A percentile compares a stretch with the other conserved stretches of the same genome.
phyloP scores from a whole-genome alignment of 108 stramenopile genomes.

The Nitzschia sp. region DNA sequence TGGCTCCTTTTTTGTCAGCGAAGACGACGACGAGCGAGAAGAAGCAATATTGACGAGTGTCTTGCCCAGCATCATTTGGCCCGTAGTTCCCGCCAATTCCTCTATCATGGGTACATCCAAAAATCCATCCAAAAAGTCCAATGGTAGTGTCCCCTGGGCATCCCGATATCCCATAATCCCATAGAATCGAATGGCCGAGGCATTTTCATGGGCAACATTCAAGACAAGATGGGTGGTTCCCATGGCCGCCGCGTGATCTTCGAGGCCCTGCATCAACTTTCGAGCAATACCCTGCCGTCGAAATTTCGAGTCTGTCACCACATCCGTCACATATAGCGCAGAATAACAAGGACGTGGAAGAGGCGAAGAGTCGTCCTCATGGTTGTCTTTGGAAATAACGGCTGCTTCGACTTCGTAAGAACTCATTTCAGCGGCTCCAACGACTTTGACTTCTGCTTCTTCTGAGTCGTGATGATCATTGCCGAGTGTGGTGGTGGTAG shows the following conservation, averaged over 20 bases:
- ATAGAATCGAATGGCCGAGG: slow-evolving; percentile 48
- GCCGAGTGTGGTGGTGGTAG: no score
- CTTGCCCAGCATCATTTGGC: not conserved
- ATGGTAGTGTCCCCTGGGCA: no score
- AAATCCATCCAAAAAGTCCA: not conserved
- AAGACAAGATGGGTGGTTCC: slow-evolving; percentile 11
- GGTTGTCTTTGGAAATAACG: not conserved
- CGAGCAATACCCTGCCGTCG: slow-evolving; percentile 56
- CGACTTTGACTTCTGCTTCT: not conserved
- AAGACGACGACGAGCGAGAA: no score
- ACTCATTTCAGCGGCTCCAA: slow-evolving; percentile 67
- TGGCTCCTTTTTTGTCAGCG: no score
- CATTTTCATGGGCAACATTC: slow-evolving; percentile 51
- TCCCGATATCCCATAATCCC: slow-evolving; percentile 38
- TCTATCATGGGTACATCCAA: slow-evolving; percentile 11
- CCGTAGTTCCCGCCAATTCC: slow-evolving; percentile 8
- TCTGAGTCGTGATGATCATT: no score
- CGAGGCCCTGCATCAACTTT: slow-evolving; percentile 48
- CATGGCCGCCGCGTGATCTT: slow-evolving; percentile 21
- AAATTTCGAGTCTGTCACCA: slow-evolving; percentile 45
- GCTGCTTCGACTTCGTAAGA: slow-evolving; percentile 48
- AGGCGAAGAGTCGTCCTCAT: no score
- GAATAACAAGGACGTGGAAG: no score
- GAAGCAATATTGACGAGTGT: not conserved
- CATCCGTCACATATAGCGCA: slow-evolving; percentile 61